phyloP scores from a whole-genome alignment of 2,329 filamentous ascomycete genomes.

The Diplodia seriata region DNA sequence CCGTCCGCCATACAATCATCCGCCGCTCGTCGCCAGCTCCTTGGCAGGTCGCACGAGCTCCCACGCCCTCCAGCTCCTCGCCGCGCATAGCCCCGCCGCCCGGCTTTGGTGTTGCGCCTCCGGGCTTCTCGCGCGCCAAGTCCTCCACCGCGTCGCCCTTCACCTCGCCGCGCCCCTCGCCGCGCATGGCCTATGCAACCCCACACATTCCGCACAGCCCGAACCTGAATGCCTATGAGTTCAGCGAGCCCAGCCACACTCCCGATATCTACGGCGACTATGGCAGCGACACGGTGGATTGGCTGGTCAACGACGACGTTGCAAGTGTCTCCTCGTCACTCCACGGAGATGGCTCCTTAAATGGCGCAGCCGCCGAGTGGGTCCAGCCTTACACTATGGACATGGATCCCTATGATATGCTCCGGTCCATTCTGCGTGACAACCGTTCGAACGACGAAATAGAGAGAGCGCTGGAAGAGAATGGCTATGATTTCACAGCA shows the following conservation, averaged over 20 bases:
- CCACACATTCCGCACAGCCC: conserved; percentile 93
- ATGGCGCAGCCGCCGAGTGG: conserved; percentile 83
- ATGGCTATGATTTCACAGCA: conserved; percentile 91
- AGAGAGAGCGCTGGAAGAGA: conserved; percentile 83
- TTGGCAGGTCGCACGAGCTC: conserved; percentile 78
- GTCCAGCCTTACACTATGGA: conserved; percentile 73
- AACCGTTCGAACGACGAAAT: conserved; percentile 93
- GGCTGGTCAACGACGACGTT: conserved; percentile 89
- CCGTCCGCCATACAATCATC: conserved; percentile 86
- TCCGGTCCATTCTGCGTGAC: conserved; percentile 91
- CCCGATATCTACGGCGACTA: conserved; percentile 90
- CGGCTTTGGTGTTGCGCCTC: conserved; percentile 75
- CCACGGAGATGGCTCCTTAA: conserved; percentile 72
- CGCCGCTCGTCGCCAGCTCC: conserved; percentile 90
- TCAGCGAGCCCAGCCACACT: conserved; percentile 79
- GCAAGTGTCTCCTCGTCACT: conserved; percentile 78
- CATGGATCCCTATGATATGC: conserved; percentile 98
- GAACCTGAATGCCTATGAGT: conserved; percentile 92
- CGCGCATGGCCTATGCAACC: conserved; percentile 85
- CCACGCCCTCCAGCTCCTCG: conserved; percentile 82
- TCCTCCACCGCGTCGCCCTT: conserved; percentile 86
- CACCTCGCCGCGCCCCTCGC: conserved; percentile 90
- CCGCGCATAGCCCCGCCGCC: conserved; percentile 83
- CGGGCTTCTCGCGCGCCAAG: conserved; percentile 77
- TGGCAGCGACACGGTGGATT: conserved; percentile 93